Base-by-base conservation (phyloP, 2,329 filamentous ascomycete genomes). In the Claviceps monticola region DNA sequence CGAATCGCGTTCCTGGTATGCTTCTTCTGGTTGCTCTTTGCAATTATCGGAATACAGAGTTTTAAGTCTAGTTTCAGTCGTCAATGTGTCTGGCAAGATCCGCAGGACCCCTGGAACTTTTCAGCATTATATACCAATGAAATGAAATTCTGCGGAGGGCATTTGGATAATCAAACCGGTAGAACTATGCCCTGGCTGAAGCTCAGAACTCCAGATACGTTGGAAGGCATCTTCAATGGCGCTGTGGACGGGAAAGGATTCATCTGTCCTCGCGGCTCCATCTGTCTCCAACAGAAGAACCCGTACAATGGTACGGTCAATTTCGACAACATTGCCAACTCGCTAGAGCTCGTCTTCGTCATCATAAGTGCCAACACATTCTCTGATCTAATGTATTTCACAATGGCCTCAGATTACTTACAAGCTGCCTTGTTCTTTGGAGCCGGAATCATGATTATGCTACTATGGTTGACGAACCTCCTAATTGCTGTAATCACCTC, bases 321-420 rank as follows among this genome's bases (percentile, higher is more conserved):
- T 65, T 98, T 97, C 62, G 93, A 98, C 71, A 91, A 97, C 63
- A 94, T 98, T 42, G 70, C 88, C 34, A 83, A 97, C 57, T 96
- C 90, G 0, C 71, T 97, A 50, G 89, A 98, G 68, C 74, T 97
- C 53, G 90, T 98, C 2, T 98, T 98, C 63, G 88, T 98, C 49
- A 84, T 98, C 63, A 98, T 98, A 88, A 95, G 88, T 61, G 91
- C 89, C 48, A 98, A 98, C 65, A 98, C 93, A 0, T 98, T 94
- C 67, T 86, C 88, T 1, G 88, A 97, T 66, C 71, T 97, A 50
- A 88, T 98, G 74, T 98, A 98, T 67, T 86, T 88, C 60, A 89
- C 91, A 4, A 89, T 86, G 50, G 82, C 95, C 61, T 94, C 88
- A 26, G 93, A 98, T 65, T 97, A 95, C 61, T 77, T 95, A 6